Evolutionary conservation across 208 protist species (phyloP).

Genomic region (Leishmania lainsoni): DNA sequence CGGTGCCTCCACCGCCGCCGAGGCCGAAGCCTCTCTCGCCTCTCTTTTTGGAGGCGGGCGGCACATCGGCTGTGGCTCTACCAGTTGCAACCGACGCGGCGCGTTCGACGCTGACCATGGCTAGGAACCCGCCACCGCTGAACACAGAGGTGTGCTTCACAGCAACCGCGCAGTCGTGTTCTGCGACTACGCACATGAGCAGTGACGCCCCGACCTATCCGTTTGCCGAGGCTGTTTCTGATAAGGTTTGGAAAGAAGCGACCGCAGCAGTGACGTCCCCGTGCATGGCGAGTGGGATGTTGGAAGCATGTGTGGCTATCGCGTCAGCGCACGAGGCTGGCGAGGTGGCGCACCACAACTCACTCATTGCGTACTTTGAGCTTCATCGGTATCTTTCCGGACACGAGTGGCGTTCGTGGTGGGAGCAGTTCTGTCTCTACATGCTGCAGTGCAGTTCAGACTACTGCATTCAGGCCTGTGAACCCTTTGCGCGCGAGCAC

Average conservation of each 20-base stretch:
- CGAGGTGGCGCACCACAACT: slow-evolving; percentile 23
- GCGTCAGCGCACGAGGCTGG: slow-evolving; percentile 17
- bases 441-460: slow-evolving; percentile 62
- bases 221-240: not conserved
- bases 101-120: not conserved
- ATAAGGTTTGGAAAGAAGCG: not conserved
- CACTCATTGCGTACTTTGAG: slow-evolving; percentile 42
- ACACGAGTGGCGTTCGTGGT: slow-evolving; percentile 71
- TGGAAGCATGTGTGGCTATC: not conserved
- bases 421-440: slow-evolving; percentile 61
- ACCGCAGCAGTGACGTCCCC: not conserved
- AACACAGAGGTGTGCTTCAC: not conserved
- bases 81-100: not conserved
- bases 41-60: not conserved
- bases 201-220: not conserved
- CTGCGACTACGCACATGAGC: not conserved
- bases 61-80: not conserved
- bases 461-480: slow-evolving; percentile 63
- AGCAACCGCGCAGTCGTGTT: not conserved
- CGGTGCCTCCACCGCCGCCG: not conserved
- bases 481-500: slow-evolving; percentile 56
- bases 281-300: not conserved
- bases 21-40: not conserved
- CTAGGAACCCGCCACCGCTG: not conserved
- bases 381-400: slow-evolving; percentile 45